phyloP scores from a whole-genome alignment of 768 basidiomycete species.

The Boletus tomentosulus region DNA sequence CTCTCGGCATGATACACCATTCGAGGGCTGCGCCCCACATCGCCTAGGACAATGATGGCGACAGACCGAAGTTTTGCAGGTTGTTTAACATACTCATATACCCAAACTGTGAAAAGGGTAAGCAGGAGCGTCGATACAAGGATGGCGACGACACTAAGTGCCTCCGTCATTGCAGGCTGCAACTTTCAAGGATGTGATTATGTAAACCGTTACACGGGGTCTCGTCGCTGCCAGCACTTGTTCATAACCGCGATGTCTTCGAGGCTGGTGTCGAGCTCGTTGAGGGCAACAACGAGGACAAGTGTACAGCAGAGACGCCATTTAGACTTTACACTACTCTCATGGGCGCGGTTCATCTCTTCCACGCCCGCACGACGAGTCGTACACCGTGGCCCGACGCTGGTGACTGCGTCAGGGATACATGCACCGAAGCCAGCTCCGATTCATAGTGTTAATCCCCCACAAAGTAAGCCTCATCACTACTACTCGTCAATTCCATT shows the following conservation, averaged over 20 bases:
- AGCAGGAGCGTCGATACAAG: conserved; percentile 11
- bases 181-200: conserved; percentile 7
- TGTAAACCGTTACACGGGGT: conserved; percentile 11
- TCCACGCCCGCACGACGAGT: conserved; percentile 15
- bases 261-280: conserved; percentile 11
- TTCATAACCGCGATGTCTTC: conserved; percentile 19
- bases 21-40: conserved; percentile 91
- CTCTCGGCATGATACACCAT: conserved; percentile 99
- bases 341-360: conserved; percentile 23
- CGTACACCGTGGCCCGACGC: conserved; percentile 30
- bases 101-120: conserved; percentile 7
- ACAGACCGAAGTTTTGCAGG: conserved; percentile 55
- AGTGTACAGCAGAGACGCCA: conserved; percentile 3
- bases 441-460: conserved; percentile 11
- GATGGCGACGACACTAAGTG: conserved; percentile 4
- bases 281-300: conserved; percentile 8
- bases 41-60: conserved; percentile 90
- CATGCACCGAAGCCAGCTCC: conserved; percentile 9
- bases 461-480: conserved; percentile 32
- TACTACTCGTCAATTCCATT: neutral
- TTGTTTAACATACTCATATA: conserved; percentile 16
- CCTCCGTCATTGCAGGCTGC: conserved; percentile 4
- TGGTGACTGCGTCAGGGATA: conserved; percentile 33
- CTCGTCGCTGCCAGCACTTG: neutral
- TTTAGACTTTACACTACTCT: conserved; percentile 12